Evolutionary conservation across 2,329 filamentous ascomycete genomes (phyloP), one percentile per base, ranked within the genome.

Genomic region (Cylindrodendrum hubeiense): DNA sequence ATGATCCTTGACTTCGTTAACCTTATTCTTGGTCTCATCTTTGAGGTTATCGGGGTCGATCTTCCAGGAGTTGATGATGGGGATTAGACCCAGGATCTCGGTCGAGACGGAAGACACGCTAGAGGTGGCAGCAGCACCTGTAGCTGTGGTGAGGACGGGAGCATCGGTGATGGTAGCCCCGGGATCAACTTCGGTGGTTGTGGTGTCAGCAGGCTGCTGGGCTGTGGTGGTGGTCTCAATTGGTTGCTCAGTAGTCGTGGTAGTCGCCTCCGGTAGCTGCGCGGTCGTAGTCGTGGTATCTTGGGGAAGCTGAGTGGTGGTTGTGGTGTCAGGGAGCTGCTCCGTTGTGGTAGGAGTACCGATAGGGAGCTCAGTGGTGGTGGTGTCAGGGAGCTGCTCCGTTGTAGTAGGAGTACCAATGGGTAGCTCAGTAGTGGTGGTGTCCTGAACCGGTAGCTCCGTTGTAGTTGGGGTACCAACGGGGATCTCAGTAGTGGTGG

Each of bases 31-130:
- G 2, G 69, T 71, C 13, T 69, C 52, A n/a, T 63, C 66, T 24
- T 63, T 65, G 34, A 71, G 68, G 24, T 26, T 39, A n/a, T 62
- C 49, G 0, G 65, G 55, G 9, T 70, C 49, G 2, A 37, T 46
- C 24, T 65, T 66, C 68, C 68, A 70, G 5, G 58, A 55, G 47
- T 70, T 65, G 43, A 70, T 70, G 24, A 70, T 39, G 8, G 67
- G 67, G 12, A 70, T 51, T 8, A 70, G 52, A 28, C 47, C 65
- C 0, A 54, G 19, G 30, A 70, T 60, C n/a, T 69, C 65, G 1
- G 65, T 59, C 2, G 67, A 70, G 2, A 66, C 61, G 5, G 68
- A 69, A 2, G 68, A 70, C 9, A 66, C 61, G 17, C 55, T 63
- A 2, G 68, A 57, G 9, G 65, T 66, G 21, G 65, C 68, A 21